Percentiles rank a stretch among this genome's conserved stretches.
Conservation (phyloP, 306 rosid genomes). For the Dicorynia guianensis region DNA sequence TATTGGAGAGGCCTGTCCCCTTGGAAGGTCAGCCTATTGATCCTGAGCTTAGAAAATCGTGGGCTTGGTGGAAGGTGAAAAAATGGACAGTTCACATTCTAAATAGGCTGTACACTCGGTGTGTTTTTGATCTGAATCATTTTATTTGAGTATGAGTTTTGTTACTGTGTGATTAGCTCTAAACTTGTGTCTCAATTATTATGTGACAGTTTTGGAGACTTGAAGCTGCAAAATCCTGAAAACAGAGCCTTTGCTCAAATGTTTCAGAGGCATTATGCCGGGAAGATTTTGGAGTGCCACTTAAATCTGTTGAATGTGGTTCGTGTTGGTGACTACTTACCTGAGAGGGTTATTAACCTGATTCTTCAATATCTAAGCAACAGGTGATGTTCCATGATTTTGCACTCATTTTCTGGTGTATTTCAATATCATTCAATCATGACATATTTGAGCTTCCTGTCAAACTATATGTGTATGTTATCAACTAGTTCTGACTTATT, state of each 20-base stretch:
- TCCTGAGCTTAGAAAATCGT: conserved; percentile 83
- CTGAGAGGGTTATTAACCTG: conserved; percentile 91
- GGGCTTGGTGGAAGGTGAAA: conserved; percentile 99
- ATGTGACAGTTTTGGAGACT: conserved; percentile 76
- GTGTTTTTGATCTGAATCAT: conserved; percentile 27
- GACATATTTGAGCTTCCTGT: background rate
- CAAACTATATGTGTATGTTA: background rate
- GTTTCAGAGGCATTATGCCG: conserved; percentile 83
- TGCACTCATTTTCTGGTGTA: background rate
- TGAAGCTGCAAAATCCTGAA: conserved; percentile 78
- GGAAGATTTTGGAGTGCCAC: conserved; percentile 85
- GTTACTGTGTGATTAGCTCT: background rate
- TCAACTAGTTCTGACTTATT: background rate
- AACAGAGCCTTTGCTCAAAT: conserved; percentile 84
- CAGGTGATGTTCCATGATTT: conserved; percentile 58
- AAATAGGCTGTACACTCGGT: conserved; percentile 94
- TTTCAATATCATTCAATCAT: conserved; percentile 19
- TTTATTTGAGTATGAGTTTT: conserved; percentile 2
- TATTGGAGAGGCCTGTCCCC: conserved; percentile 83
- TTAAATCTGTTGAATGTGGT: conserved; percentile 58
- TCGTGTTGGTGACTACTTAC: conserved; percentile 89
- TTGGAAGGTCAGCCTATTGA: conserved; percentile 90
- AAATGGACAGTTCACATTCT: conserved; percentile 97
- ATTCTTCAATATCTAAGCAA: conserved; percentile 92
- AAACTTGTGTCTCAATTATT: conserved; percentile 19